phyloP scores from a whole-genome alignment of 257 asterid genomes.

The Rhazya stricta region DNA sequence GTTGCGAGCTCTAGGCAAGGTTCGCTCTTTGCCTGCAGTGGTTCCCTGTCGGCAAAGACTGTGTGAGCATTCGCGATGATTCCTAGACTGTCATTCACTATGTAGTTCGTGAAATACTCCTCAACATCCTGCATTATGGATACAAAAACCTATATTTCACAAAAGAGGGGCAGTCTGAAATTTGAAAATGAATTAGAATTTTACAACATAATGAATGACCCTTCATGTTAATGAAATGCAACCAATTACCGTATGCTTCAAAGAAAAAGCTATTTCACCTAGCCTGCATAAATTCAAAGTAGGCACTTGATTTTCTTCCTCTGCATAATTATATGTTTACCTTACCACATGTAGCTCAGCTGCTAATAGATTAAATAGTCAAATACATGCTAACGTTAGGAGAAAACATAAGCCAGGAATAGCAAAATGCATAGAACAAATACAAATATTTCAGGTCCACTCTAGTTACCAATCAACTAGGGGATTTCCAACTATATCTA shows the following conservation, averaged over 20 bases:
- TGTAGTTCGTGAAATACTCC: conserved; percentile 81
- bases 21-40: conserved; percentile 42
- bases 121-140: conserved; percentile 56
- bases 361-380: not conserved
- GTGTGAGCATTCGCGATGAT: conserved; percentile 74
- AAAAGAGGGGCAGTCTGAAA: too few species aligned
- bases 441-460: not conserved
- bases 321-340: not conserved
- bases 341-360: not conserved
- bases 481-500: not conserved
- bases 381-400: not conserved
- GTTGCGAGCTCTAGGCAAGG: conserved; percentile 58
- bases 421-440: not conserved
- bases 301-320: not conserved
- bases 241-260: not conserved
- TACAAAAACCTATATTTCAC: not conserved
- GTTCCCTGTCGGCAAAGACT: conserved; percentile 66
- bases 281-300: not conserved
- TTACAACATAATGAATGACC: not conserved
- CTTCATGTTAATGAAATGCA: not conserved
- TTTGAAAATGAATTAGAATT: not conserved
- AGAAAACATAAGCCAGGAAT: not conserved
- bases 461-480: not conserved
- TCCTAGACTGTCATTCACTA: conserved; percentile 77
- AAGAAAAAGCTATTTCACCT: not conserved